Evolutionary conservation across 371 early-diverging fungal species (phyloP), one percentile per base, ranked within the genome.

Genomic region (Vairimorpha necatrix): DNA sequence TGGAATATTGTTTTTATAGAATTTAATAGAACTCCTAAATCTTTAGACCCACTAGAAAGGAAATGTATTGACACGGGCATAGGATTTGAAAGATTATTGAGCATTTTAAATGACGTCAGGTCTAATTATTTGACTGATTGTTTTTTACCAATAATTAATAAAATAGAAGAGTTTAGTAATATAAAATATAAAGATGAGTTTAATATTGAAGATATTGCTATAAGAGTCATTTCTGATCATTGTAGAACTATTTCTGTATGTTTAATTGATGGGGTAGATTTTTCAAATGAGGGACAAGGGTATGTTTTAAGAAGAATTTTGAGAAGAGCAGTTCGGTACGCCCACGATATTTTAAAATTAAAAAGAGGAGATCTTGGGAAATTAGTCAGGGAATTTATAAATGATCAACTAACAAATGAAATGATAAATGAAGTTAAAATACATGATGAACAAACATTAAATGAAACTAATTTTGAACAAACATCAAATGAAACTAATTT

Each of bases 1-100:
- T 99, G 99, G 99, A 99, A 99, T 86, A 86, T 99, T 32, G 99
- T 99, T 73, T 99, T 98, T 83, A 99, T 99, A 88, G 92, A 98
- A 86, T 99, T 91, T 88, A 94, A 96, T 88, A 91, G 96, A 80
- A 95, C 97, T 84, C 82, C 88, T n/a, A 93, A 92, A 77, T 90
- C 94, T 33, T 88, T 98, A 58, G 90, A 90, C 66, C 86, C 90
- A 34, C 89, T 99, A 47, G 94, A 96, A 69, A 91, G 89, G 86
- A 92, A 94, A 87, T 94, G 96, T 86, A 91, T 99, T 76, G 99
- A 99, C 87, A 99, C 99, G 36, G 99, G 99, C 50, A 91, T 98
- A 90, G 99, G 99, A 47, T 87, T 94, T 18, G 99, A 99, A 86
- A 92, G 99, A 81, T 87, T 99, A 48, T 91, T 94, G 7, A 94